Percentiles rank a stretch among this genome's conserved stretches.
Evolutionary conservation across 116 monocot species (phyloP).

Genomic region (Cymodocea nodosa): DNA sequence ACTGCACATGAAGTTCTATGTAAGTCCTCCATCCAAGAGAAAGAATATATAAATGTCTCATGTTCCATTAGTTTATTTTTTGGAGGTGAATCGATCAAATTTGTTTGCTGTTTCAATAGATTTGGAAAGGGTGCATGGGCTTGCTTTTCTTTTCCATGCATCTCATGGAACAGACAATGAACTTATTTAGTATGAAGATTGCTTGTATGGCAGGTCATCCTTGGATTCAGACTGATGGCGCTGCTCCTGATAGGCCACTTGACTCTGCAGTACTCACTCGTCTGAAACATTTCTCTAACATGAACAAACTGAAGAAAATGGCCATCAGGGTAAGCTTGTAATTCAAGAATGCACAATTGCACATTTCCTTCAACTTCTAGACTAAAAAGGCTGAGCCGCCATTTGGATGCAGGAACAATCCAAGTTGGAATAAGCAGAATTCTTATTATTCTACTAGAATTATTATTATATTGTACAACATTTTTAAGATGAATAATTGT

Average conservation of each 20-base stretch:
- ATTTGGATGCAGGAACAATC: no score
- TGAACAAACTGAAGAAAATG: constrained; percentile 81
- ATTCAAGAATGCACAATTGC: background rate
- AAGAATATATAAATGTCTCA: background rate
- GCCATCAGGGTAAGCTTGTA: constrained; percentile 41
- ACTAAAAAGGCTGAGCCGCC: no score
- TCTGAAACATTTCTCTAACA: constrained; percentile 74
- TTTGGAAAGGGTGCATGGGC: no score
- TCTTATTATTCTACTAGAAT: background rate
- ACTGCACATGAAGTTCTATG: constrained; percentile 90
- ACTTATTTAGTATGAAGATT: background rate
- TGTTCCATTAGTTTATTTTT: background rate
- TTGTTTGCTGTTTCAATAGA: no score
- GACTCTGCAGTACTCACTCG: constrained; percentile 70
- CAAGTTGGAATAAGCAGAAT: background rate
- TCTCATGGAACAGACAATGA: background rate
- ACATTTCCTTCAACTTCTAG: background rate
- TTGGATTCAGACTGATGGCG: constrained; percentile 53
- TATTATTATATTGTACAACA: no score
- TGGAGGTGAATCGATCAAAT: no score
- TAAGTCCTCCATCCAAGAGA: constrained; percentile 23
- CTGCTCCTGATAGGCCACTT: constrained; percentile 61
- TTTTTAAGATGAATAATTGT: no score
- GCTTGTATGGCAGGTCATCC: constrained; percentile 44
- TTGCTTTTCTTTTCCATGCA: background rate